Evolutionary conservation across 176 grass and related monocot species (phyloP), one percentile per base, ranked within the genome.

Genomic region (Eleusine coracana): DNA sequence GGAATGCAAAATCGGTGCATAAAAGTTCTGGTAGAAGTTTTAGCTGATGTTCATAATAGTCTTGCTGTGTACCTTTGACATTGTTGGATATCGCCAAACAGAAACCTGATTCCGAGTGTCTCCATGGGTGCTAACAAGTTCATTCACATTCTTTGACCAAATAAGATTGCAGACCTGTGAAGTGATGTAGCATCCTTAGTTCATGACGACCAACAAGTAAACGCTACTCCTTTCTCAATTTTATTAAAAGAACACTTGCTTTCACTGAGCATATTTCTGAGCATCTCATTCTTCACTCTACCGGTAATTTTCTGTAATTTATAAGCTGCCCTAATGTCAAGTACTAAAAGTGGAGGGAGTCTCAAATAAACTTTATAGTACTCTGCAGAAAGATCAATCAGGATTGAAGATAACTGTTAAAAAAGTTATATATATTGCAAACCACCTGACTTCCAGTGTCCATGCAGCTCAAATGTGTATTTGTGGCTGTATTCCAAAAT

Each of bases 121-220:
- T n/a, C 91, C 96, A 0, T 99, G 96, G 16, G 96, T 99, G 83
- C 96, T 99, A 61, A 94, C 96, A 83, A 96, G 87, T 76, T 99
- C 96, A 75, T 99, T 99, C 27, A 99, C 91, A 76, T 99, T 99
- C 91, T 96, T 94, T 80, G 96, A 99, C 96, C 96, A 99, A 2
- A 87, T 93, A 82, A 99, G 91, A 89, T 99, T 99, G 62, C 96
- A 99, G 1, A 96, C 96, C 96, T 99, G 87, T 58, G 9, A 80
- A 77, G 42, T 45, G n/a, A 86, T 36, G 4, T 20, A 55, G 15
- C 12, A 74, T 73, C 21, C 2, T 77, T 31, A 86, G 48, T n/a
- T 50, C n/a, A 59, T 59, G 18, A 10, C 17, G 71, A 41, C 14
- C 82, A 80, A 16, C 27, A 77, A 34, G 1, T 58, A 31, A 5